Base-by-base conservation (phyloP, 495 filamentous ascomycete genomes). In the Stereocaulon alpinum region DNA sequence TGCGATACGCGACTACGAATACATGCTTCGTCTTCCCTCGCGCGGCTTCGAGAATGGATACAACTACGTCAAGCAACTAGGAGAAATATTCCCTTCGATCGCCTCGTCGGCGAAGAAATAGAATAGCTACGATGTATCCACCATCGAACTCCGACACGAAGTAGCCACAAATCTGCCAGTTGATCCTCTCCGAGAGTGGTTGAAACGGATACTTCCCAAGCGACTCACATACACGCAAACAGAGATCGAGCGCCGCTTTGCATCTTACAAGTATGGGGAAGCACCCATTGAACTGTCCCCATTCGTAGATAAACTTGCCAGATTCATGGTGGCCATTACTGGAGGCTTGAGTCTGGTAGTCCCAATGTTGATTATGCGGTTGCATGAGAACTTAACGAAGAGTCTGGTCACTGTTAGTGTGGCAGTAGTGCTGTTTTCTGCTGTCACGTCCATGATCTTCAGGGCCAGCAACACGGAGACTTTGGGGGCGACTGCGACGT, bases 401-500 rank as follows among this genome's bases (percentile, higher is more conserved):
- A 50, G 27, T 9, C 30, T 30, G 24, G 11, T 50, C n/a, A n/a
- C 24, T 50, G 48, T 50, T 27, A 30, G 24, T 17, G 4, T 50
- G 17, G 48, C 29, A 6, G 48, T 50, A 15, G 30, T 29, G 17
- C 24, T 50, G 11, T 50, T 59, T 32, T 50, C 57, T 27, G 20
- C 30, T 18, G 37, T 20, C 14, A 51, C 37, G 47, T 32, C 48
- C 12, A 0, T 59, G 27, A 47, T 12, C 6, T 34, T 59, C 12
- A 55, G 45, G 20, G 50, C 49, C n/a, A 44, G 14, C n/a, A 34
- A 55, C 22, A 11, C n/a, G 24, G 34, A 55, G 34, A 55, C 42
- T 30, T 43, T 61, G 41, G 59, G 24, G 7, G 59, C 51, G 17
- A 56, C 51, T 9, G 59, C 59, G 24, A 40, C 59, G 34, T 61